phyloP scores from a whole-genome alignment of 179 eudicot species.

The Patellifolia procumbens region DNA sequence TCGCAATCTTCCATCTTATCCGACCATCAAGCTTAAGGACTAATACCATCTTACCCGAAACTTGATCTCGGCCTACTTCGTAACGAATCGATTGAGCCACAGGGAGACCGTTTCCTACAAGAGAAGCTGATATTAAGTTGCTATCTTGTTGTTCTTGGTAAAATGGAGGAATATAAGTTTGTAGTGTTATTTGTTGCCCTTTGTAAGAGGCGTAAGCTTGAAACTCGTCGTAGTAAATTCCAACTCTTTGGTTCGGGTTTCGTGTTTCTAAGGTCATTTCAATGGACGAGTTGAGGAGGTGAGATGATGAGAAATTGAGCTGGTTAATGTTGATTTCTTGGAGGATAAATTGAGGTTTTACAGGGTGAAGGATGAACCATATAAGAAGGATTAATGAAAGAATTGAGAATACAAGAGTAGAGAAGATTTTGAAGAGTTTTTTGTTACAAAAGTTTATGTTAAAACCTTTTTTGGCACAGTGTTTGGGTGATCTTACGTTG shows the following conservation, averaged over 20 bases:
- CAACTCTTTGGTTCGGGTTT: constrained; percentile 80
- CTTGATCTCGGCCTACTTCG: constrained; percentile 67
- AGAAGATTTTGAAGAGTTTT: constrained; percentile 58
- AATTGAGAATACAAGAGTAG: constrained; percentile 53
- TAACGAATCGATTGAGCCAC: constrained; percentile 71
- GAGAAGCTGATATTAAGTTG: constrained; percentile 52
- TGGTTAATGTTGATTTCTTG: constrained; percentile 59
- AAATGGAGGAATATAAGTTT: constrained; percentile 59
- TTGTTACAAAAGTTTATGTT: constrained; percentile 49
- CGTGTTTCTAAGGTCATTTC: constrained; percentile 61
- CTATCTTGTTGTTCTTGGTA: constrained; percentile 78
- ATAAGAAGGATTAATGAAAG: constrained; percentile 64
- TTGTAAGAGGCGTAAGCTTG: constrained; percentile 68
- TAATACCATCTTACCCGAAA: constrained; percentile 54
- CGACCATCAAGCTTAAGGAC: constrained; percentile 55
- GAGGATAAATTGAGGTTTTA: constrained; percentile 77
- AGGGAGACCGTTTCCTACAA: constrained; percentile 54
- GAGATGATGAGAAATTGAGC: constrained; percentile 64
- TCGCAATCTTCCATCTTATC: constrained; percentile 80
- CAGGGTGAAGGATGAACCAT: constrained; percentile 75
- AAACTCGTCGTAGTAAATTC: constrained; percentile 73
- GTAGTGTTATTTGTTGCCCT: constrained; percentile 65
- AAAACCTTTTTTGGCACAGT: constrained; percentile 69
- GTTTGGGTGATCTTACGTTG: constrained; percentile 68
- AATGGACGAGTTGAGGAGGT: constrained; percentile 74